Base-by-base conservation (phyloP, 2,329 filamentous ascomycete genomes). In the Aureobasidium mangrovei region DNA sequence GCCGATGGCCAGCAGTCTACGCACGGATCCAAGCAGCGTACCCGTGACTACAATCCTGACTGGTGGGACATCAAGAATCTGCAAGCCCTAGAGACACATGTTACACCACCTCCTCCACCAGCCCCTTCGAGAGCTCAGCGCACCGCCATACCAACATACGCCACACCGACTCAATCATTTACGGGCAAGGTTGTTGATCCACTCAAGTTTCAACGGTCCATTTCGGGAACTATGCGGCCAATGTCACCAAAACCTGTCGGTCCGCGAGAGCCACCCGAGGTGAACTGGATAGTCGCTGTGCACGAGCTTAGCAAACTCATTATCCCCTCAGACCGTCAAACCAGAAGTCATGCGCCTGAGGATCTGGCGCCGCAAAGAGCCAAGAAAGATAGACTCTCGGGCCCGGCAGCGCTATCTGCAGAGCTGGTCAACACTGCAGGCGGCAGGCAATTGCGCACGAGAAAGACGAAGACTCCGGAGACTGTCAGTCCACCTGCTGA, bases 141-240 rank as follows among this genome's bases (percentile, higher is more conserved):
- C 57, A 74, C 77, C 10, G 78, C 79, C 26, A 65, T 74, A 7
- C 84, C 87, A 1, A 91, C 87, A 1, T 96, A 91, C 69, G 89
- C 83, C 2, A 88, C 90, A 1, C 88, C 91, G 0, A 97, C 91
- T 0, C 86, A 91, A 58, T 87, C 91, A 0, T 97, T 89, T 40
- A 82, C 83, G 1, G 88, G 89, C 27, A 95, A 88, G 69, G 83
- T 88, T 8, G 77, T 86, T 0, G 80, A 86, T 43, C 79, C 84
- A 1, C 73, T 82, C 7, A 85, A 82, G 58, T 74, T 86, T 59
- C 78, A 81, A 40, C 78, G 84, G 29, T 86, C 77, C 59, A 69
- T 83, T 29, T 85, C 84, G 2, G 77, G 77, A 7, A 70, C 81
- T 43, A 71, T 73, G 35, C 70, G 35, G 61, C 66, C 29, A 65